Base-by-base conservation (phyloP, 1,284 basidiomycete genomes). In the Papiliotrema fonsecae region DNA sequence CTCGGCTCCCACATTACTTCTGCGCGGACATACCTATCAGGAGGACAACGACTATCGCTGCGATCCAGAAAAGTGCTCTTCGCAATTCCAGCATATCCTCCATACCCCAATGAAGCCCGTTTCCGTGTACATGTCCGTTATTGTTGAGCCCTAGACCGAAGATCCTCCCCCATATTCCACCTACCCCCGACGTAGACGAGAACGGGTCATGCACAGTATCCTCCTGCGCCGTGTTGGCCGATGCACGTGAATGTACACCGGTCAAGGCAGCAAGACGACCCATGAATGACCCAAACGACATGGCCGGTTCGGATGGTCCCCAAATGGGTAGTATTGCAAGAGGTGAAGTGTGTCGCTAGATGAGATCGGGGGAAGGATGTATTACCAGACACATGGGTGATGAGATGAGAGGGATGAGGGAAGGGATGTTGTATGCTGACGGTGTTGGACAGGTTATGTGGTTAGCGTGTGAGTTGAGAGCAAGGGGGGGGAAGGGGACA, bases 61-160 rank as follows among this genome's bases (percentile, higher is more conserved):
- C 58, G 18, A 60, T 50, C 62, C 64, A 70, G 42, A 67, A 61
- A 41, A 67, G 52, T 38, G 64, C 43, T 22, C 61, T 57, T 24
- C 58, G 57, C 24, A 62, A 49, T 47, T 67, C 61, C 32, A 49
- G 49, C 32, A 49, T 44, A 41, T 47, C 39, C 43, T 39, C 41
- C 31, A 51, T 28, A 25, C 43, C 48, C 46, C 36, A 42, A 28
- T 27, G 40, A 19, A 30, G 31, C 46, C 30, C 30, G 19, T 28
- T 47, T 21, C 34, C 40, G 18, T 47, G 31, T 27, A 34, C 47
- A 42, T 39, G 28, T 30, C 49, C 53, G 30, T 9, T 7, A 11
- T 7, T 11, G 14, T 19, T 19, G 21, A 37, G 21, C 10, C 9
- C 31, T 6, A 13, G 43, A 45, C 35, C 35, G 32, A 26, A 45